Evolutionary conservation across 2,329 filamentous ascomycete species (phyloP), one percentile per base, ranked within the genome.

Genomic region (Rosellinia necatrix): DNA sequence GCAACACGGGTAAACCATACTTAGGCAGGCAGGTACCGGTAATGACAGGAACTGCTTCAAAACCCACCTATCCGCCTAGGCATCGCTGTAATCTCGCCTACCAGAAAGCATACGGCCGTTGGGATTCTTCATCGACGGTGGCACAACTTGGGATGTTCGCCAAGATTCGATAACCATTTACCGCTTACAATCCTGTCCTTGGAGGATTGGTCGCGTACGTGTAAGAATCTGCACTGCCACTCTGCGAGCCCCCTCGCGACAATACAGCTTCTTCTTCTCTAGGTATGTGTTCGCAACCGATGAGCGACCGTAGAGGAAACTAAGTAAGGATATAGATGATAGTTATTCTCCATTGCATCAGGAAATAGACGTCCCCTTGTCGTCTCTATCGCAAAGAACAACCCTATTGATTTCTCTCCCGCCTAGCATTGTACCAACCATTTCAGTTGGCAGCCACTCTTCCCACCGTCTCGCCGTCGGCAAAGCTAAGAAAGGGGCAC

Each of bases 401-500:
- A 15, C 15, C 24, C 37, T 25, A 37, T 22, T 27, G 15, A 15
- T 32, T 22, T 38, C 34, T 30, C 15, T 21, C 13, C 29, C 8
- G 25, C 13, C 25, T 25, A 10, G 21, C 22, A 25, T 15, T 22
- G 22, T 7, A n/a, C 10, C 21, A 42, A 24, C 34, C 48, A 35
- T 42, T 38, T 37, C n/a, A 8, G 29, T 19, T 51, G 10, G 47
- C 37, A 30, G 29, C 40, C 19, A 15, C 29, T 15, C 35, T 6
- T 6, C 30, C 37, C 32, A 32, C 37, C 27, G 38, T 37, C 49
- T 53, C 44, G 25, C 19, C 6, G 17, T 21, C 32, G 42, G 38
- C 30, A 43, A 42, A 52, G 24, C 27, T 30, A 43, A 34, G 30
- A 53, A 49, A 49, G 54, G 49, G 44, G 54, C 17, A 49, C 9